Evolutionary conservation across 345 rosid genomes (phyloP).

Genomic region (Camelina neglecta): DNA sequence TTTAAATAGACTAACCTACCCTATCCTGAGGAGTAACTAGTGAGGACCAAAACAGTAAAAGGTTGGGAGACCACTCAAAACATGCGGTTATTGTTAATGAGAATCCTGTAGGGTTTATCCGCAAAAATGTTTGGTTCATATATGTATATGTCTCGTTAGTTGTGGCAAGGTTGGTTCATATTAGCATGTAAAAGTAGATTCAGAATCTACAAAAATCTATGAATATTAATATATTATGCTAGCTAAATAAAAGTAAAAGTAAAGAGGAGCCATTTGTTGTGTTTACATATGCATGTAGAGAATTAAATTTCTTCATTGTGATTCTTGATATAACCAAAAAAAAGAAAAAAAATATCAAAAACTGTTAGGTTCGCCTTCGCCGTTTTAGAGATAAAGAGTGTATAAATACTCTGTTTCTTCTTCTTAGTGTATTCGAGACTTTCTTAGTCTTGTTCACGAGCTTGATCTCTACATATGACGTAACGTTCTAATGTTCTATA

Average conservation of each 20-base stretch:
- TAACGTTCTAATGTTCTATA: neutral
- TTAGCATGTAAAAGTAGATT: neutral
- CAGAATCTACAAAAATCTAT: neutral
- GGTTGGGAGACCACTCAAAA: neutral
- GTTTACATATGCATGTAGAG: neutral
- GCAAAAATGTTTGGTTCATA: neutral
- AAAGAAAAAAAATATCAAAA: neutral
- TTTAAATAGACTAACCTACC: slow-evolving; percentile 24
- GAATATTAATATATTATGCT: neutral
- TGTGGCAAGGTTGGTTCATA: neutral
- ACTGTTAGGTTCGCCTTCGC: neutral
- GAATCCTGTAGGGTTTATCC: slow-evolving; percentile 2
- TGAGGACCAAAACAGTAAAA: slow-evolving; percentile 7
- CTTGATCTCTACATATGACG: neutral
- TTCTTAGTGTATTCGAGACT: neutral
- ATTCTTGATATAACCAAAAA: neutral
- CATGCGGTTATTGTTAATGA: neutral
- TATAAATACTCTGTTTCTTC: neutral
- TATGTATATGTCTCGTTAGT: neutral
- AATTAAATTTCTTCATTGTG: neutral
- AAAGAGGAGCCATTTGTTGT: neutral
- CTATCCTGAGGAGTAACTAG: slow-evolving; percentile 18
- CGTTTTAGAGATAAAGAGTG: neutral
- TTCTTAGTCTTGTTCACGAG: neutral
- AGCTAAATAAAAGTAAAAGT: neutral